Percentiles rank a stretch among this genome's conserved stretches.
These are phyloP conservation scores for Daldinia decipiens DNA, from an alignment of 495 filamentous ascomycete genomes.

Conservation along the genomic window DNA sequence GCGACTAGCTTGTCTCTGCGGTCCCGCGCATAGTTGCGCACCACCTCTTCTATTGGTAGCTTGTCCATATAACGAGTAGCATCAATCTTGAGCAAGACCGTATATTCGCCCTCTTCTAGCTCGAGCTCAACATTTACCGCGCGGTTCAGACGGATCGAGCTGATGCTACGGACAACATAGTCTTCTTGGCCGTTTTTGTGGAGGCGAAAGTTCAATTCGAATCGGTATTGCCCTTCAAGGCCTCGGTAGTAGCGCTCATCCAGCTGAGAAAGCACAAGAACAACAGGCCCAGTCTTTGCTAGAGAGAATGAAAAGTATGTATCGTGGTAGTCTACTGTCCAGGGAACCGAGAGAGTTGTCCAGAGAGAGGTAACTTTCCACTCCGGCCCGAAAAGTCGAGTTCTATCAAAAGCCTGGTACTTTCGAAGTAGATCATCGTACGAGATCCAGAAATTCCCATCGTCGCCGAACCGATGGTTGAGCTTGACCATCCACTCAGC, in stretches of 20 bases:
- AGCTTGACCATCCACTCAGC: conserved; percentile 84
- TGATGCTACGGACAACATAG: conserved; percentile 84
- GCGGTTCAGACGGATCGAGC: conserved; percentile 74
- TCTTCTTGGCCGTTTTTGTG: conserved; percentile 83
- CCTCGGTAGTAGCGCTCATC: conserved; percentile 88
- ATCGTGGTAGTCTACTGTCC: conserved; percentile 84
- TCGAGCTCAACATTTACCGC: conserved; percentile 85
- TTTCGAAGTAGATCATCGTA: conserved; percentile 86
- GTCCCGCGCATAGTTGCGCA: conserved; percentile 67
- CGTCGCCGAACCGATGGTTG: conserved; percentile 86
- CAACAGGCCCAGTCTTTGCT: conserved; percentile 71
- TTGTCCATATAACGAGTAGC: conserved; percentile 65
- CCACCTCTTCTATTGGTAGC: conserved; percentile 72
- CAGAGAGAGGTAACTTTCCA: conserved; percentile 88
- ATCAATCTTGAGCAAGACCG: conserved; percentile 80
- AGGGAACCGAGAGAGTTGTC: conserved; percentile 85
- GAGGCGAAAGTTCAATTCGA: conserved; percentile 81
- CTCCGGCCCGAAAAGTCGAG: conserved; percentile 83
- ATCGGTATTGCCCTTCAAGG: conserved; percentile 82
- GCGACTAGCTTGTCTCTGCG: conserved; percentile 84
- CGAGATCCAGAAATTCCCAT: conserved; percentile 76
- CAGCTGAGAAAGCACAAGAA: conserved; percentile 84
- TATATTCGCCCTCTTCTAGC: conserved; percentile 84
- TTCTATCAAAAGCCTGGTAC: conserved; percentile 84
- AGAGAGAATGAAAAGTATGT: conserved; percentile 82